Evolutionary conservation across 805 yeast genomes (phyloP), one percentile per base, ranked within the genome.

Genomic region (Myxozyma sirexii): DNA sequence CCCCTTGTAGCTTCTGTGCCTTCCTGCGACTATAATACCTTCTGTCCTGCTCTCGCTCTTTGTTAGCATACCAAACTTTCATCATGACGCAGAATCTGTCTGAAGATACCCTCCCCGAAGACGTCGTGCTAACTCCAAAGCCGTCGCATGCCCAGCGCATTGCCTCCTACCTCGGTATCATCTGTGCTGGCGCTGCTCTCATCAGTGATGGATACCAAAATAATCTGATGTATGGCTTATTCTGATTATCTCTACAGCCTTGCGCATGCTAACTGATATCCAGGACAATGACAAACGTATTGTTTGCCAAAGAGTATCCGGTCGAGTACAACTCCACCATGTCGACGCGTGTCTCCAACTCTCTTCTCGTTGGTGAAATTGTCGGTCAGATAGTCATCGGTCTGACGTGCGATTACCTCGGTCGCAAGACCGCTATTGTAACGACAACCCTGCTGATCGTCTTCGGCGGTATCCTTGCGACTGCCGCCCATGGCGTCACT

Each of bases 171-270:
- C 53, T 78, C 64, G 74, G 84, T 56, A 82, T 87, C 62, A 68
- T 84, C 46, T 83, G 88, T 73, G 77, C 91, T 24, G 93, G 94
- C 13, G 85, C 83, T 64, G 94, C 92, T 0, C 78, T 88, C 69
- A 82, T 86, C 67, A 82, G 88, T 23, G 94, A 88, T 73, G 92
- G 92, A 3, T 87, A 87, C 72, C 90, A 85, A 70, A 87, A 87
- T 69, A 85, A 83, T 66, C 80, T 85, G 63, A 85, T 87, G 89
- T 61, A 41, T 27, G 64, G 38, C 27, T 26, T 39, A 7, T 19
- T 24, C 27, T 19, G 8, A 21, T 12, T 7, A 3, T 31, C 17
- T 42, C 21, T 23, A 10, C 37, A 53, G 24, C 15, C 47, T 41
- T 10, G 31, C 13, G 3, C 19, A 17, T 19, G 10, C 19, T 37